phyloP scores from a whole-genome alignment of 768 basidiomycete species.

The Mycena crocata region DNA sequence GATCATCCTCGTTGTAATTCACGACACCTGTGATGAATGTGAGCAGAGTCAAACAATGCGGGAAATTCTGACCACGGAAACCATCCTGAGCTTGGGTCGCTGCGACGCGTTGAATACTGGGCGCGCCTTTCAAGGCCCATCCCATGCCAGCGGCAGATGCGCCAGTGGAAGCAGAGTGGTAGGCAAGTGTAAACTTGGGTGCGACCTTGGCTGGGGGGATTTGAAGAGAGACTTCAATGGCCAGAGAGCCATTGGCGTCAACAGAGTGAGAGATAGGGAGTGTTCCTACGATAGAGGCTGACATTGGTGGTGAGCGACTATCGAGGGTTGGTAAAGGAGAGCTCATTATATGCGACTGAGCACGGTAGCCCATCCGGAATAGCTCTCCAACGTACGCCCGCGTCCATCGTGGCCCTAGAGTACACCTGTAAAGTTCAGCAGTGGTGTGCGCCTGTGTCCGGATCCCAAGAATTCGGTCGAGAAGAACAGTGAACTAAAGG shows the following conservation, averaged over 20 bases:
- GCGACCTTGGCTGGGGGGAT: slow-evolving; percentile 18
- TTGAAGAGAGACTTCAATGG: slow-evolving; percentile 16
- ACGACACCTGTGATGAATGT: background rate
- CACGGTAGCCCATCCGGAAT: too few species aligned
- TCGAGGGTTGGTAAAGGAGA: too few species aligned
- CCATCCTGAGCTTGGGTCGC: slow-evolving; percentile 28
- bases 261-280: slow-evolving; percentile 23
- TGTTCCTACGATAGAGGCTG: slow-evolving; percentile 22
- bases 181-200: slow-evolving; percentile 22
- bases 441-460: too few species aligned
- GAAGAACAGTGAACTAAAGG: too few species aligned
- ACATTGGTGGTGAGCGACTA: too few species aligned
- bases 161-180: slow-evolving; percentile 25
- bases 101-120: slow-evolving; percentile 12
- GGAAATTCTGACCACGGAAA: slow-evolving; percentile 5
- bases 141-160: slow-evolving; percentile 24
- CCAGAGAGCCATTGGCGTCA: slow-evolving; percentile 27
- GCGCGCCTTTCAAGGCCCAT: slow-evolving; percentile 23
- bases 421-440: too few species aligned
- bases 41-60: too few species aligned
- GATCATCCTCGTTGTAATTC: slow-evolving; percentile 25
- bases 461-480: too few species aligned
- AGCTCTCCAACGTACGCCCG: too few species aligned
- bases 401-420: too few species aligned
- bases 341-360: too few species aligned